A percentile compares a stretch with the other conserved stretches of the same genome.
phyloP scores from a whole-genome alignment of 306 rosid genomes.

The Gastrolobium bilobum region DNA sequence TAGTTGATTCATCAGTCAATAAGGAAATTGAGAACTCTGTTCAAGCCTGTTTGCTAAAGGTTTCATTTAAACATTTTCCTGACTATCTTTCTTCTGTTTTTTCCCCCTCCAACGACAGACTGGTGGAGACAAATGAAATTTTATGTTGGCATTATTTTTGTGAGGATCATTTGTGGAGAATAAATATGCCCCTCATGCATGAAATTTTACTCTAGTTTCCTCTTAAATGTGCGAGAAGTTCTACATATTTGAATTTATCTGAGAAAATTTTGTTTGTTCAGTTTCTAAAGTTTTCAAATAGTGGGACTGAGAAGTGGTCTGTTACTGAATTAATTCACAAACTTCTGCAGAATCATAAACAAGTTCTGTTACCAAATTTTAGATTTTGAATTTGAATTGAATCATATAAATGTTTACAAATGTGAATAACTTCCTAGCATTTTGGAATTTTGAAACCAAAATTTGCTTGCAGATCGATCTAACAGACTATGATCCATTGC shows the following conservation, averaged over 20 bases:
- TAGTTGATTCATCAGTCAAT: slow-evolving; percentile 52
- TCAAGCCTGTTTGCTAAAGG: slow-evolving; percentile 67
- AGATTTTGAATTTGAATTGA: slow-evolving; percentile 42
- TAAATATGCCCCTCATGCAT: not conserved
- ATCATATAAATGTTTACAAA: slow-evolving; percentile 26
- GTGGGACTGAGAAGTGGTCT: slow-evolving; percentile 1
- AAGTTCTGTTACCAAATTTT: slow-evolving; percentile 24
- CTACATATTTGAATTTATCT: slow-evolving; percentile 17
- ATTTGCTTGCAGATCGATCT: slow-evolving; percentile 70
- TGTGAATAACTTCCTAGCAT: slow-evolving; percentile 31
- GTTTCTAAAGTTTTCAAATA: slow-evolving; percentile 8
- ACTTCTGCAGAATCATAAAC: slow-evolving; percentile 26
- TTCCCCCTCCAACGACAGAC: slow-evolving; percentile 22
- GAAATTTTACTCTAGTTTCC: slow-evolving; percentile 32
- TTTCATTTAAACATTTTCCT: slow-evolving; percentile 46
- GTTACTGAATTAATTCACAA: slow-evolving; percentile 14
- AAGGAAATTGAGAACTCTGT: slow-evolving; percentile 70
- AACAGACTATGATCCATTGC: slow-evolving; percentile 71
- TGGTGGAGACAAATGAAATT: slow-evolving; percentile 27
- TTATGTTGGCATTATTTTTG: slow-evolving; percentile 29
- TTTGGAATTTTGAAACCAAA: slow-evolving; percentile 42
- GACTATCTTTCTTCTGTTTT: not conserved
- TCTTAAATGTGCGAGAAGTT: slow-evolving; percentile 23
- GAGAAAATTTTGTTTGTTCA: slow-evolving; percentile 29
- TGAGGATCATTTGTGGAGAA: slow-evolving; percentile 21